Evolutionary conservation across 768 basidiomycete genomes (phyloP).

Genomic region (Lactarius quietus): DNA sequence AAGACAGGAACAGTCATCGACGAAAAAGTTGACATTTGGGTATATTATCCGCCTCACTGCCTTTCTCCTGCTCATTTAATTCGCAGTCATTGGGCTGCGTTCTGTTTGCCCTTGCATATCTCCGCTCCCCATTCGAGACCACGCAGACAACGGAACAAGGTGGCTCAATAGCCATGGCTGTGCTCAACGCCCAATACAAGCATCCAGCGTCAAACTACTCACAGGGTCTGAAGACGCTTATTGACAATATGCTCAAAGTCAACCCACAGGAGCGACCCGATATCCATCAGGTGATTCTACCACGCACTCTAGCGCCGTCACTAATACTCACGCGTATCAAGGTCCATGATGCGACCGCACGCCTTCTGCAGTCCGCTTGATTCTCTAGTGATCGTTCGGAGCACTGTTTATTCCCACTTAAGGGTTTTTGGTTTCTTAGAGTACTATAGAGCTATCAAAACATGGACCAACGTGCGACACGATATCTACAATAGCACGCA

Average conservation of each 20-base stretch:
- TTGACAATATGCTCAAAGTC: slow-evolving; percentile 80
- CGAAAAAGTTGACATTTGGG: slow-evolving; percentile 98
- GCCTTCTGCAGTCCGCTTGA: slow-evolving; percentile 10
- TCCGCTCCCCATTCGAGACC: slow-evolving; percentile 95
- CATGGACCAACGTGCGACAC: not conserved
- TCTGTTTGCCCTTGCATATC: slow-evolving; percentile 90
- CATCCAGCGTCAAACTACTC: slow-evolving; percentile 87
- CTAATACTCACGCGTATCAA: slow-evolving; percentile 30
- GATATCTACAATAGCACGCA: not conserved
- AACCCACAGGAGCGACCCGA: slow-evolving; percentile 81
- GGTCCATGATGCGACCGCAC: slow-evolving; percentile 54
- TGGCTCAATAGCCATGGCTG: slow-evolving; percentile 97
- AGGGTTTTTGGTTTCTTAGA: slow-evolving; percentile 7
- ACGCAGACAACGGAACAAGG: slow-evolving; percentile 90
- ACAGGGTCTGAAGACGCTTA: slow-evolving; percentile 74
- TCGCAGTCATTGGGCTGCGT: slow-evolving; percentile 93
- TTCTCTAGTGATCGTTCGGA: not conserved
- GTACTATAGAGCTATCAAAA: not conserved
- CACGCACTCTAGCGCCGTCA: not conserved
- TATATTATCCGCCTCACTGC: slow-evolving; percentile 37
- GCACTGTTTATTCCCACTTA: not conserved
- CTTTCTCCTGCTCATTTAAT: not conserved
- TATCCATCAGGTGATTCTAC: slow-evolving; percentile 68
- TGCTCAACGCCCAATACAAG: slow-evolving; percentile 87
- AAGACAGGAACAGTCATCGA: slow-evolving; percentile 84